Conservation (phyloP, 1,284 basidiomycete genomes). For the Coniferiporia sulphurascens region DNA sequence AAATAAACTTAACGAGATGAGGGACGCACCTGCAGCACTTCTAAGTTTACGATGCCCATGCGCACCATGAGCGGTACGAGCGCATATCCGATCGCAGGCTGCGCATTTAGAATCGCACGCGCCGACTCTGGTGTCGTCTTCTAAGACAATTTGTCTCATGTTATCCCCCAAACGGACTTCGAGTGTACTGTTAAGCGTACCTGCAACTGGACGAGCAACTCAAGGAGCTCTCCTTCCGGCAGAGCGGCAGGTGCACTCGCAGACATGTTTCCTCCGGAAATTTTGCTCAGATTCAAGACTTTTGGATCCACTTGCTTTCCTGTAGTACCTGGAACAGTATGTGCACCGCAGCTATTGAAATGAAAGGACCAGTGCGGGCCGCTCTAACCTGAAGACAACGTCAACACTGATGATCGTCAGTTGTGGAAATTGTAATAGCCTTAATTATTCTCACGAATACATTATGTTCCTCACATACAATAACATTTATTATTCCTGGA, state of each 20-base stretch:
- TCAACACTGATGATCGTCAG: too few species aligned
- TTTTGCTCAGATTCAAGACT: too few species aligned
- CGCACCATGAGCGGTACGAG: conserved; percentile 71
- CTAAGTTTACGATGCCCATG: conserved; percentile 65
- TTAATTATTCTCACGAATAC: too few species aligned
- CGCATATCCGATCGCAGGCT: conserved; percentile 71
- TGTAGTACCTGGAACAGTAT: too few species aligned
- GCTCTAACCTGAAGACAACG: too few species aligned
- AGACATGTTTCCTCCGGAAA: too few species aligned
- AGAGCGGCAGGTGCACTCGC: neutral
- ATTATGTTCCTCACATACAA: too few species aligned
- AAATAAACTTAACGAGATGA: neutral
- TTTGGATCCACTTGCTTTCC: too few species aligned
- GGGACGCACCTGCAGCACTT: conserved; percentile 59
- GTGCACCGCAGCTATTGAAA: too few species aligned
- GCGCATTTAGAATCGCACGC: conserved; percentile 58
- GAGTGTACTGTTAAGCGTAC: conserved; percentile 30
- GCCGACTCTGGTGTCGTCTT: conserved; percentile 71
- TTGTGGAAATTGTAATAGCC: too few species aligned
- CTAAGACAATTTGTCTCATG: conserved; percentile 30
- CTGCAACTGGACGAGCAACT: conserved; percentile 63
- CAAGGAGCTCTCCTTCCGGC: conserved; percentile 56
- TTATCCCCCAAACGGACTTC: neutral
- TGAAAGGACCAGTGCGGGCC: too few species aligned
- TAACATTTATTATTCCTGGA: too few species aligned